Conservation (phyloP, 140 eudicot species). For the Ambrosia hybrid region DNA sequence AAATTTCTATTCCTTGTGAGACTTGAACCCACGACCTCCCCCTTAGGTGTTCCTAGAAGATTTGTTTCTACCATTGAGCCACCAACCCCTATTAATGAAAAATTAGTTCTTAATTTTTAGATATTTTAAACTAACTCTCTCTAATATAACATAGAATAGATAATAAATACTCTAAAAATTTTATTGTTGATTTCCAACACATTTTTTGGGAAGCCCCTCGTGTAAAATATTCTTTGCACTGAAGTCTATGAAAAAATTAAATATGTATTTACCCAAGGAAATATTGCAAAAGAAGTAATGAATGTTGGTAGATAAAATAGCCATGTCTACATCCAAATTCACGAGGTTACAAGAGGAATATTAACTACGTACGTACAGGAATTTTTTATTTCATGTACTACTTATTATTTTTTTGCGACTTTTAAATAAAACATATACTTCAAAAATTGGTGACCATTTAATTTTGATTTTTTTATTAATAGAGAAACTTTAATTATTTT, state of each 20-base stretch:
- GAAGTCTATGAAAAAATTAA: background rate
- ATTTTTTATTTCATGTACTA: constrained; percentile 23
- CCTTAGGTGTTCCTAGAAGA: no score
- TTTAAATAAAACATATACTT: background rate
- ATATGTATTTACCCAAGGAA: background rate
- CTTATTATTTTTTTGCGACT: background rate
- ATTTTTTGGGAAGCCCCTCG: constrained; percentile 1
- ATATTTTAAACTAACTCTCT: no score
- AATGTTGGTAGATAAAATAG: constrained; percentile 25
- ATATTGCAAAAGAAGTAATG: constrained; percentile 11
- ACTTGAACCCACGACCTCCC: no score
- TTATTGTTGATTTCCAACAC: constrained; percentile 14
- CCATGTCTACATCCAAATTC: constrained; percentile 26
- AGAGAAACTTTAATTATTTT: no score
- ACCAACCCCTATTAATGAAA: no score
- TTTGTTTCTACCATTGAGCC: no score
- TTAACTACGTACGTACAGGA: constrained; percentile 15
- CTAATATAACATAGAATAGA: no score
- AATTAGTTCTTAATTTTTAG: no score
- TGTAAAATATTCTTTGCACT: constrained; percentile 16
- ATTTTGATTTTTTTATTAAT: no score
- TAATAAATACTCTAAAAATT: background rate
- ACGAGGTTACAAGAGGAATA: constrained; percentile 35
- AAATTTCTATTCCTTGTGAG: no score
- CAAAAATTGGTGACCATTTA: no score